A percentile compares a stretch with the other conserved stretches of the same genome.
These are phyloP conservation scores for Amylocystis lapponica DNA, from an alignment of 768 basidiomycete genomes.

Conservation along the genomic window DNA sequence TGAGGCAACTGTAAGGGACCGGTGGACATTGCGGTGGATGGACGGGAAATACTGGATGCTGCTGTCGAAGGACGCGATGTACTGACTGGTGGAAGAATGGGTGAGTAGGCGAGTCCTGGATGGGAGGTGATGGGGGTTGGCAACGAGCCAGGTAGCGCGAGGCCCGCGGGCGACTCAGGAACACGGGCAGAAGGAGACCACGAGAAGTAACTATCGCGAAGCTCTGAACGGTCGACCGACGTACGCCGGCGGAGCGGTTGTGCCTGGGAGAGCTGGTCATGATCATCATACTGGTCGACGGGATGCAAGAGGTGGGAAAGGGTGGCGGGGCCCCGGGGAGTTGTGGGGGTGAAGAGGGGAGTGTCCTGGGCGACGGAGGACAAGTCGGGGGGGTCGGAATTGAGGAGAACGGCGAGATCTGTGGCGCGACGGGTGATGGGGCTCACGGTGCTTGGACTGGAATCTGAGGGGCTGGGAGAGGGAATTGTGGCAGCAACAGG, in stretches of 20 bases:
- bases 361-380: conserved; percentile 41
- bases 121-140: not conserved
- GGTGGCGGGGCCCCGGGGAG: conserved; percentile 24
- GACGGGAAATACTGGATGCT: too few species aligned
- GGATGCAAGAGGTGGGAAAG: conserved; percentile 35
- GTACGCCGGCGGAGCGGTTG: conserved; percentile 19
- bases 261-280: conserved; percentile 24
- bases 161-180: conserved; percentile 4
- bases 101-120: not conserved
- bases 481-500: conserved; percentile 22
- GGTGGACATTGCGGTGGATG: too few species aligned
- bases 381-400: conserved; percentile 45
- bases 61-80: conserved; percentile 8
- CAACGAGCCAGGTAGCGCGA: conserved; percentile 11
- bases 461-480: conserved; percentile 30
- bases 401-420: conserved; percentile 72
- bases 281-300: conserved; percentile 14
- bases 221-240: conserved; percentile 12
- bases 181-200: conserved; percentile 12
- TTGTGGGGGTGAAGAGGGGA: conserved; percentile 33
- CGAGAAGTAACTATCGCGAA: conserved; percentile 19
- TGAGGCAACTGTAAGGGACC: too few species aligned
- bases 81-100: not conserved
- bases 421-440: conserved; percentile 61
- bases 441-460: conserved; percentile 28